Conservation (phyloP, 306 rosid genomes). For the Canavalia gladiata region DNA sequence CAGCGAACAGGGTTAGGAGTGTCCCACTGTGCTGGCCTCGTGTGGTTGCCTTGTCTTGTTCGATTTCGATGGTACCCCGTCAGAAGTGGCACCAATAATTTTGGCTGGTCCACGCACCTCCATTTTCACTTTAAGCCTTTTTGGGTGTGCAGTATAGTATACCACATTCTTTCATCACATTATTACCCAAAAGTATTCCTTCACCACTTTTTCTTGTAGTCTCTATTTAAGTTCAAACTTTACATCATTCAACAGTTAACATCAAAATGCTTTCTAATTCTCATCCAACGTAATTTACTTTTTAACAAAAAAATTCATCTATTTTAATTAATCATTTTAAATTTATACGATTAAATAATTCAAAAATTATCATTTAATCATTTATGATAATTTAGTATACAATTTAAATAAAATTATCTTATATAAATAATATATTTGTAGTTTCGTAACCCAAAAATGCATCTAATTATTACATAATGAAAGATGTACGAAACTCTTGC, state of each 20-base stretch:
- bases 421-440: too few relatives aligned
- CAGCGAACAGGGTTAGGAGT: conserved; percentile 8
- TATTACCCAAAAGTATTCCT: conserved; percentile 38
- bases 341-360: too few relatives aligned
- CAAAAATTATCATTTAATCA: too few relatives aligned
- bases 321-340: too few relatives aligned
- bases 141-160: conserved; percentile 23
- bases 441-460: too few relatives aligned
- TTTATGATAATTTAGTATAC: too few relatives aligned
- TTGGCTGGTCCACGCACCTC: conserved; percentile 42
- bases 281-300: too few relatives aligned
- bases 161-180: conserved; percentile 31
- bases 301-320: too few relatives aligned
- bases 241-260: conserved; percentile 14
- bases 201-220: conserved; percentile 20
- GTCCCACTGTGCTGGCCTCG: conserved; percentile 38
- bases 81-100: conserved; percentile 46
- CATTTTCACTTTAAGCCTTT: conserved; percentile 39
- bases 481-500: not conserved
- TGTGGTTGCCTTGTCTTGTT: conserved; percentile 47
- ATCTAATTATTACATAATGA: conserved; percentile 7
- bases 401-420: too few relatives aligned
- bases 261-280: conserved; percentile 2
- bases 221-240: conserved; percentile 32
- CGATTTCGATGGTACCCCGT: conserved; percentile 33